A percentile compares a stretch with the other conserved stretches of the same genome.
phyloP scores from a whole-genome alignment of 2,329 filamentous ascomycete genomes.

The Fusarium hainanense region DNA sequence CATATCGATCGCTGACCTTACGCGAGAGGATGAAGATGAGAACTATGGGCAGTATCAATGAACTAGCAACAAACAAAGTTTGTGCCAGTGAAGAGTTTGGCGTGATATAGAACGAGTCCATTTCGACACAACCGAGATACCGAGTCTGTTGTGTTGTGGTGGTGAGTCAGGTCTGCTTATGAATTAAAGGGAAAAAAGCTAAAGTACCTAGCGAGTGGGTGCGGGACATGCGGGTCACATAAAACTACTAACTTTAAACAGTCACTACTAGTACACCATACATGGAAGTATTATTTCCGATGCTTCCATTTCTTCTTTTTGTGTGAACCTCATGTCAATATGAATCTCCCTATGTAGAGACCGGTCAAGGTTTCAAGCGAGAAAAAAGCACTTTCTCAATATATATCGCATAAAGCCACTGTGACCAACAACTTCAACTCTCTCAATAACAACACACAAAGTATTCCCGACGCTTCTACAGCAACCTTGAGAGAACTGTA shows the following conservation, averaged over 20 bases:
- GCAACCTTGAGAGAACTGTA: background rate
- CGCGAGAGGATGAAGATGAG: conserved; percentile 18
- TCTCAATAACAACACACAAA: background rate
- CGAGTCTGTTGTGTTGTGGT: conserved; percentile 2
- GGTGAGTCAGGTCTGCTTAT: background rate
- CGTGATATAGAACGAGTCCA: background rate
- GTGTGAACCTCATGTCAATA: background rate
- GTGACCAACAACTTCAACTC: background rate
- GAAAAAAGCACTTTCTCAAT: background rate
- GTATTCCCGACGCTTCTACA: background rate
- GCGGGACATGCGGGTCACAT: conserved; percentile 3
- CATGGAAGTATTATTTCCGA: background rate
- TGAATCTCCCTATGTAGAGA: no score
- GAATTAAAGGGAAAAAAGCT: background rate
- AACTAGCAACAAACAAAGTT: background rate
- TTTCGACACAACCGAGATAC: background rate
- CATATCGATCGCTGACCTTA: background rate
- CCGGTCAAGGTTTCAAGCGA: background rate
- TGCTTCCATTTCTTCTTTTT: background rate
- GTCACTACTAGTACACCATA: background rate
- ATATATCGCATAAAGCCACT: background rate
- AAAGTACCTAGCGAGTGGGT: background rate
- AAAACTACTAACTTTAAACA: background rate
- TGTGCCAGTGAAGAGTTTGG: conserved; percentile 2
- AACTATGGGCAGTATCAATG: conserved; percentile 10